These are phyloP conservation scores for Mycena amicta DNA, from an alignment of 768 basidiomycete species.

Conservation along the genomic window DNA sequence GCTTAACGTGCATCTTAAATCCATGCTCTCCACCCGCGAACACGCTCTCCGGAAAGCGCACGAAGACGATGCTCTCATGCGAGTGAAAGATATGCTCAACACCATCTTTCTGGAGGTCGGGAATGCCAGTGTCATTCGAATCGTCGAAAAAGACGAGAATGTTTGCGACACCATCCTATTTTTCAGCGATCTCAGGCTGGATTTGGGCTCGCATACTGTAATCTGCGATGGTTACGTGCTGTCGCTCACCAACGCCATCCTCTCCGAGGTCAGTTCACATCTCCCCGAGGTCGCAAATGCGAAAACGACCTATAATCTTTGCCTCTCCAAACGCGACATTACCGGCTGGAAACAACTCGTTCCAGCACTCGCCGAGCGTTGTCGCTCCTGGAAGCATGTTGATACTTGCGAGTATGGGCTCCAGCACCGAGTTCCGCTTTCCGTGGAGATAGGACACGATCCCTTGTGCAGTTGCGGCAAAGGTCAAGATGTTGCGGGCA, in stretches of 20 bases:
- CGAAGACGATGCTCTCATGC: too few relatives aligned
- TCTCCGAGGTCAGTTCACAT: constrained; percentile 15
- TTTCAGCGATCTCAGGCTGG: constrained; percentile 47
- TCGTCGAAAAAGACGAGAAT: constrained; percentile 19
- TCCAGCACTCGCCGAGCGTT: constrained; percentile 54
- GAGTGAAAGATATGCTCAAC: too few relatives aligned
- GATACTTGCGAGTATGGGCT: constrained; percentile 50
- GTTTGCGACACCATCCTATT: constrained; percentile 47
- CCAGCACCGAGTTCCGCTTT: constrained; percentile 44
- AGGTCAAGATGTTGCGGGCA: constrained; percentile 46
- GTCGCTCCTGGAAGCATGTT: constrained; percentile 53
- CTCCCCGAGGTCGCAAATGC: constrained; percentile 5
- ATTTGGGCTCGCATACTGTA: constrained; percentile 51
- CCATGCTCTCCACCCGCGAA: too few relatives aligned
- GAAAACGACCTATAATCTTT: constrained; percentile 16
- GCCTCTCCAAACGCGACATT: constrained; percentile 36
- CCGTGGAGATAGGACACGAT: constrained; percentile 34
- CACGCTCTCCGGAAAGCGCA: too few relatives aligned
- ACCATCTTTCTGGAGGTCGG: too few relatives aligned
- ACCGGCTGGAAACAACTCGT: constrained; percentile 54
- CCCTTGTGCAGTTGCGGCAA: constrained; percentile 59
- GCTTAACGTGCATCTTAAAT: too few relatives aligned
- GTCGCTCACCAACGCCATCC: constrained; percentile 12
- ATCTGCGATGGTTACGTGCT: constrained; percentile 53
- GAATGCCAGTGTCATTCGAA: too few relatives aligned